Percentiles rank a stretch among this genome's conserved stretches.
Evolutionary conservation across 331 rosid genomes (phyloP).

Genomic region (Quercus lobata): DNA sequence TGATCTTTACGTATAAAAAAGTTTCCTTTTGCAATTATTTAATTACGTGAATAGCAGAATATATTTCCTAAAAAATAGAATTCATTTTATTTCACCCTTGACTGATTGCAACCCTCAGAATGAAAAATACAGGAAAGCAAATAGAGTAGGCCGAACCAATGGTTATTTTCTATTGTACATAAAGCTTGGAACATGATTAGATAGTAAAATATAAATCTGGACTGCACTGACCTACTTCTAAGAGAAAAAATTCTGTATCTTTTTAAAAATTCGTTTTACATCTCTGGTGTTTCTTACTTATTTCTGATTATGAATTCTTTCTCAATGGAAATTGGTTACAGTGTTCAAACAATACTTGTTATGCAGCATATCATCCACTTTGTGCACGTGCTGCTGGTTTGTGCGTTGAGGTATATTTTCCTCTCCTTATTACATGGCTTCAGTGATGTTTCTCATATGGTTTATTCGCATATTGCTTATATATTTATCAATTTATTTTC

Average conservation of each 20-base stretch:
- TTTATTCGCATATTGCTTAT: neutral
- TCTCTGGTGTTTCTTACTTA: neutral
- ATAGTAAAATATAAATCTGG: neutral
- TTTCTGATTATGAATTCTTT: neutral
- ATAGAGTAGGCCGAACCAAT: neutral
- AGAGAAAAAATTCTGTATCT: neutral
- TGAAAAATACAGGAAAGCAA: neutral
- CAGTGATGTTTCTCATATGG: neutral
- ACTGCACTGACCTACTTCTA: neutral
- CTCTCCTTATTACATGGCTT: neutral
- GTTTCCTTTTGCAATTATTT: neutral
- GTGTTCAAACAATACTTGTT: conserved; percentile 96
- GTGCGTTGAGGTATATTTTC: conserved; percentile 83
- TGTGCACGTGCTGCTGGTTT: conserved; percentile 99
- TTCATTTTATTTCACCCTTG: neutral
- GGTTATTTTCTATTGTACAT: neutral
- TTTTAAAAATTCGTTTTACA: neutral
- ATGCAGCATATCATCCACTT: conserved; percentile 96
- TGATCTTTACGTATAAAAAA: neutral
- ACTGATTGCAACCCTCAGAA: neutral
- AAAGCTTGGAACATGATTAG: neutral
- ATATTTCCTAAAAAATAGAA: neutral
- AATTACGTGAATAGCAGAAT: neutral
- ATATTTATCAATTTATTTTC: conserved; percentile 7
- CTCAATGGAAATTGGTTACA: conserved; percentile 29